Conservation (phyloP, 2,329 filamentous ascomycete species). For the Pezicula neosporulosa region DNA sequence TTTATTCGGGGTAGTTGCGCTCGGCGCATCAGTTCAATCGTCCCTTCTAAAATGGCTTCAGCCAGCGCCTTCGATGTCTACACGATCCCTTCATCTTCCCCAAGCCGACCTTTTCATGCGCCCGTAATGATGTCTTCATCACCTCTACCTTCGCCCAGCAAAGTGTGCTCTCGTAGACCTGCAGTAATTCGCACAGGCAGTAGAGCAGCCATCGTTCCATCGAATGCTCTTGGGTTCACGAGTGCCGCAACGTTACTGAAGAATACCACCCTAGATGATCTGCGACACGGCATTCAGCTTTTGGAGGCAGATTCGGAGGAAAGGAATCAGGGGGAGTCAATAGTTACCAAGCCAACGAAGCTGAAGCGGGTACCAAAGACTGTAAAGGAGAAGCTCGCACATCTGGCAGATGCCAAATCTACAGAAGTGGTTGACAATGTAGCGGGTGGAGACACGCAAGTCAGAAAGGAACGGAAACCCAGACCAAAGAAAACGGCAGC, state of each 20-base stretch:
- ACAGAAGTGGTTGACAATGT: background rate
- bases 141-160: slow-evolving; percentile 45
- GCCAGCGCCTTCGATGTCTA: slow-evolving; percentile 24
- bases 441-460: slow-evolving; percentile 8
- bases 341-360: background rate
- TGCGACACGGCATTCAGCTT: slow-evolving; percentile 15
- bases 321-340: slow-evolving; percentile 16
- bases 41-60: slow-evolving; percentile 31
- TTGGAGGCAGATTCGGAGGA: background rate
- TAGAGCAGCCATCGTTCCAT: slow-evolving; percentile 33
- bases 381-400: background rate
- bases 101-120: slow-evolving; percentile 10
- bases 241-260: slow-evolving; percentile 33
- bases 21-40: slow-evolving; percentile 13
- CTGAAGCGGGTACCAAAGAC: background rate
- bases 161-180: slow-evolving; percentile 39
- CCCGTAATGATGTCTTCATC: slow-evolving; percentile 25
- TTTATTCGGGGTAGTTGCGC: slow-evolving; percentile 16
- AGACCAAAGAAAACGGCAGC: slow-evolving; percentile 19
- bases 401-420: background rate
- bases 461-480: slow-evolving; percentile 15
- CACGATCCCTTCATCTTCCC: slow-evolving; percentile 26
- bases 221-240: slow-evolving; percentile 35
- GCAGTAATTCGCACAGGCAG: slow-evolving; percentile 32
- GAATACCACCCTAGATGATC: slow-evolving; percentile 1